These are phyloP conservation scores for Phytophthora capsici DNA, from an alignment of 352 stramenopile genomes.

Conservation along the genomic window DNA sequence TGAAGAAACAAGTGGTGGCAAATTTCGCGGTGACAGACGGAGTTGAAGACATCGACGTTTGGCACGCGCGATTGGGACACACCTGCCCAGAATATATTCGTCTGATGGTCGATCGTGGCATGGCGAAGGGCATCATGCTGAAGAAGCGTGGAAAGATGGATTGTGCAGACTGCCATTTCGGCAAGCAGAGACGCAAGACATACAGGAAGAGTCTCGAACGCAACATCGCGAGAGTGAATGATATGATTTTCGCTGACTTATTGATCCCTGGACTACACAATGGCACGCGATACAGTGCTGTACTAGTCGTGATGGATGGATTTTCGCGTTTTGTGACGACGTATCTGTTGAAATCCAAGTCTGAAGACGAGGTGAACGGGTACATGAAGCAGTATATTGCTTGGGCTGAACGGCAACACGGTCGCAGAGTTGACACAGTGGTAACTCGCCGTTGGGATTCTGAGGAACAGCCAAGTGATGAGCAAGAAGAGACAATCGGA, in stretches of 20 bases:
- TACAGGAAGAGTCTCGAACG: conserved; percentile 13
- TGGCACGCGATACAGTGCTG: conserved; percentile 2
- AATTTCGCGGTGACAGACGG: conserved; percentile 19
- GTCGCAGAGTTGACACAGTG: neutral
- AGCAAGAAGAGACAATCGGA: neutral
- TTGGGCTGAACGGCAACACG: neutral
- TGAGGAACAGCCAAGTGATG: neutral
- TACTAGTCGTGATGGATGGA: conserved; percentile 16
- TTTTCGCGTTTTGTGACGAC: conserved; percentile 10
- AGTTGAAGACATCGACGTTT: conserved; percentile 7
- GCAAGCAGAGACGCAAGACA: conserved; percentile 17
- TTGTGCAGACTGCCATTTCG: conserved; percentile 16
- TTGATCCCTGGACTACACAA: conserved; percentile 13
- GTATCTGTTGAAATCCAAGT: conserved; percentile 9
- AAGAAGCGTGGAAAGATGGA: conserved; percentile 13
- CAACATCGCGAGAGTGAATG: conserved; percentile 3
- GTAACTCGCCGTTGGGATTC: neutral
- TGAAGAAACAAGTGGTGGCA: conserved; percentile 13
- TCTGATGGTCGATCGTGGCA: conserved; percentile 15
- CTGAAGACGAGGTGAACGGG: conserved; percentile 2
- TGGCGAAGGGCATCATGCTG: conserved; percentile 25
- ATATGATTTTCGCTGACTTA: conserved; percentile 22
- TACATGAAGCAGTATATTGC: conserved; percentile 5
- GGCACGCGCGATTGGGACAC: conserved; percentile 9
- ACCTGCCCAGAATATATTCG: conserved; percentile 15